phyloP scores from a whole-genome alignment of 2,329 filamentous ascomycete genomes.

The Fusarium aywerte region DNA sequence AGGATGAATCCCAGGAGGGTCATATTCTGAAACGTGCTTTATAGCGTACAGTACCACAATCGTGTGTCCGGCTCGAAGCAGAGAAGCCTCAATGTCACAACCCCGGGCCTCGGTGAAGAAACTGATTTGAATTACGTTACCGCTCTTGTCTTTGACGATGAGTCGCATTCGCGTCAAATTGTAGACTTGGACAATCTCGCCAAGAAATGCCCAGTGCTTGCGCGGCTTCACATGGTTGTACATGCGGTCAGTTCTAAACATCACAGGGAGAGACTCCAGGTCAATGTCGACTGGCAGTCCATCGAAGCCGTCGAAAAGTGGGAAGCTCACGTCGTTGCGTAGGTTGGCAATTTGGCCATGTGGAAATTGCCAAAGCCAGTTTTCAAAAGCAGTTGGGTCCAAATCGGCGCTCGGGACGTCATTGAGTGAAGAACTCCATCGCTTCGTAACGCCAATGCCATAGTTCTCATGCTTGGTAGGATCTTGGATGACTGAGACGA shows the following conservation, averaged over 20 bases:
- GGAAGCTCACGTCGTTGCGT: slow-evolving; percentile 9
- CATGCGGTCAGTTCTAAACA: background rate
- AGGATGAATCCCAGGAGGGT: background rate
- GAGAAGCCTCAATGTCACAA: background rate
- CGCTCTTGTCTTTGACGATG: slow-evolving; percentile 17
- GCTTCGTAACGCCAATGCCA: background rate
- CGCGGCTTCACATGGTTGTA: background rate
- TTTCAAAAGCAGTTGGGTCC: background rate
- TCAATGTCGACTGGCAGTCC: background rate
- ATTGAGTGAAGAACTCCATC: background rate
- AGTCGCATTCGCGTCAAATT: background rate
- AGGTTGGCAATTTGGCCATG: background rate
- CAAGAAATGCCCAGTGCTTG: slow-evolving; percentile 31
- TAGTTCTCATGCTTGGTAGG: background rate
- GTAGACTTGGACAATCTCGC: slow-evolving; percentile 13
- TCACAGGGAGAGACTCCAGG: background rate
- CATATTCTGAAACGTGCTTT: background rate
- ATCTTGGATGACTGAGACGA: background rate
- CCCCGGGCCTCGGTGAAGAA: slow-evolving; percentile 8
- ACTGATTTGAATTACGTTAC: background rate
- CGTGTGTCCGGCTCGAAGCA: slow-evolving; percentile 2
- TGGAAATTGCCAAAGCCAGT: slow-evolving; percentile 13
- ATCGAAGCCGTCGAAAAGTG: background rate
- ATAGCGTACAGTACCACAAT: slow-evolving; percentile 20
- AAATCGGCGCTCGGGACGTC: background rate